phyloP scores from a whole-genome alignment of 345 rosid genomes.

The Acer saccharum region DNA sequence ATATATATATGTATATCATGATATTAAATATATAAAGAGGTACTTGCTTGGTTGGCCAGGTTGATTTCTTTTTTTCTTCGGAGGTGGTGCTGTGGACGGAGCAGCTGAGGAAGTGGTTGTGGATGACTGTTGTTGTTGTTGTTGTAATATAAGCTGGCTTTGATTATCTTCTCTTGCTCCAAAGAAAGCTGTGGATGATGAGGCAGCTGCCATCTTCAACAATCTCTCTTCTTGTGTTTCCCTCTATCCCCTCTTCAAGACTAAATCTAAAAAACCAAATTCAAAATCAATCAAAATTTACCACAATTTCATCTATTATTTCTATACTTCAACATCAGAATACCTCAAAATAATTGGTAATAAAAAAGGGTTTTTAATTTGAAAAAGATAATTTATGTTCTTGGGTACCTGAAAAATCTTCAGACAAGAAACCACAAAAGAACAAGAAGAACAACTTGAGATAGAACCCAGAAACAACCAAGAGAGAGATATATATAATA shows the following conservation, averaged over 20 bases:
- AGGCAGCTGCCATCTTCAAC: slow-evolving; percentile 46
- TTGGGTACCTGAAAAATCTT: slow-evolving; percentile 11
- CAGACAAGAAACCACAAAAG: not conserved
- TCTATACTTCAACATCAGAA: not conserved
- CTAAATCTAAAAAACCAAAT: slow-evolving; percentile 25
- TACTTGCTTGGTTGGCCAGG: slow-evolving; percentile 85
- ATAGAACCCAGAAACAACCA: slow-evolving; percentile 34
- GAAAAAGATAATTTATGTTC: too few species aligned
- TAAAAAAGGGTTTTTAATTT: too few species aligned
- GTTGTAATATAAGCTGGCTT: slow-evolving; percentile 39
- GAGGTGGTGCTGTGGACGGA: slow-evolving; percentile 41
- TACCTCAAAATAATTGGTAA: too few species aligned
- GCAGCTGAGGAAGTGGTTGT: slow-evolving; percentile 43
- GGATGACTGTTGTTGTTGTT: slow-evolving; percentile 52
- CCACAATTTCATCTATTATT: not conserved
- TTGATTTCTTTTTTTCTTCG: slow-evolving; percentile 74
- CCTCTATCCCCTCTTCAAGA: slow-evolving; percentile 24
- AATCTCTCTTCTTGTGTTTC: slow-evolving; percentile 1
- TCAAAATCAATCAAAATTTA: not conserved
- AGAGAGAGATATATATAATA: not conserved
- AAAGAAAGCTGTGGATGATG: slow-evolving; percentile 37
- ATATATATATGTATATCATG: slow-evolving; percentile 4
- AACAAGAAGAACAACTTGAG: slow-evolving; percentile 5
- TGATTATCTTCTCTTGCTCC: slow-evolving; percentile 36
- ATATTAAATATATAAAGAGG: slow-evolving; percentile 22